Conservation (phyloP, 31 red algal genomes). For the Endocladia muricata region DNA sequence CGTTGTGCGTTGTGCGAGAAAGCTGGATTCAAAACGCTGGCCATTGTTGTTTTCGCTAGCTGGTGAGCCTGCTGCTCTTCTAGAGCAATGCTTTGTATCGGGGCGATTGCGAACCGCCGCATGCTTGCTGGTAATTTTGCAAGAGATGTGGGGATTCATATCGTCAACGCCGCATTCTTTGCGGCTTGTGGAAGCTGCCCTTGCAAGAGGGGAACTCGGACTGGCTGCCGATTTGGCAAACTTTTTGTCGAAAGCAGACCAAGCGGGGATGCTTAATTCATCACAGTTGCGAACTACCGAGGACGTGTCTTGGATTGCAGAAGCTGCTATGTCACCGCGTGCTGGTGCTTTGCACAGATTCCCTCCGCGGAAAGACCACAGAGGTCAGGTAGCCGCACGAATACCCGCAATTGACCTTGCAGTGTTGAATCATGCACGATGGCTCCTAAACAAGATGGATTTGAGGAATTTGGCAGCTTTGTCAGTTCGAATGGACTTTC, state of each 20-base stretch:
- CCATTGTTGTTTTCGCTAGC: slow-evolving; percentile 82
- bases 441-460: slow-evolving; percentile 61
- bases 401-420: slow-evolving; percentile 77
- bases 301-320: slow-evolving; percentile 83
- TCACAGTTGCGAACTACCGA: slow-evolving; percentile 59
- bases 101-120: slow-evolving; percentile 84
- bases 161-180: slow-evolving; percentile 79
- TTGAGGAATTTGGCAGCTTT: slow-evolving; percentile 51
- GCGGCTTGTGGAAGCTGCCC: slow-evolving; percentile 78
- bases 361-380: slow-evolving; percentile 8
- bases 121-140: slow-evolving; percentile 89
- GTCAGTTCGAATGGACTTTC: slow-evolving; percentile 73
- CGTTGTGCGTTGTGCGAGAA: slow-evolving; percentile 93
- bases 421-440: slow-evolving; percentile 62
- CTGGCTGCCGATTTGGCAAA: slow-evolving; percentile 67
- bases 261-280: slow-evolving; percentile 72
- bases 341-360: slow-evolving; percentile 16
- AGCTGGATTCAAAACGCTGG: slow-evolving; percentile 92
- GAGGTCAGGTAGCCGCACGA: slow-evolving; percentile 10
- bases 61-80: slow-evolving; percentile 89
- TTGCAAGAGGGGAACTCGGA: slow-evolving; percentile 51
- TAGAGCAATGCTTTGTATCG: slow-evolving; percentile 94
- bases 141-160: slow-evolving; percentile 94
- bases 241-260: slow-evolving; percentile 67
- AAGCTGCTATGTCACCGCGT: slow-evolving; percentile 31